Evolutionary conservation across 495 filamentous ascomycete species (phyloP), one percentile per base, ranked within the genome.

Genomic region (Ascobolus immersus): DNA sequence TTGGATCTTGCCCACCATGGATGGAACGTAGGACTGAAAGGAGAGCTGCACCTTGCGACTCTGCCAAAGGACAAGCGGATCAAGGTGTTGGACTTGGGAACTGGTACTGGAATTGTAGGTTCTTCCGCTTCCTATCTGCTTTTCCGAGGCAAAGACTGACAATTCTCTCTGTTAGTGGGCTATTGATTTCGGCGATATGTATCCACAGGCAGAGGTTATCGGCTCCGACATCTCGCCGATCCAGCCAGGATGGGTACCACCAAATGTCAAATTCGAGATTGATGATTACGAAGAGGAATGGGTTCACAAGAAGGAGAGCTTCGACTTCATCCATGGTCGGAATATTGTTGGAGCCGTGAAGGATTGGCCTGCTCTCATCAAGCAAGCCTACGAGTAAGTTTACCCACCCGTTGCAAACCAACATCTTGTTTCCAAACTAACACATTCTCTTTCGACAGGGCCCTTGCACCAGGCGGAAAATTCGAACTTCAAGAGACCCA

Each of bases 221-320:
- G 72, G 71, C 27, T 67, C 60, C 6, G 70, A 73, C 39, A 56
- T 76, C 12, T 68, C 64, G 3, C 63, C 68, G 11, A 67, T 71
- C 14, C 70, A 74, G 41, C 69, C 69, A 20, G 54, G 44, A 9
- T n/a, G 45, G 36, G 47, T 14, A 41, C 46, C 4, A 25, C 33
- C 7, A 49, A 48, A 11, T 48, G 41, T 11, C n/a, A 25, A 25
- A 25, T 25, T 69, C 33, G 56, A 62, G 34, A 48, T 68, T 14
- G 61, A 67, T 35, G 64, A 66, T 39, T 44, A 53, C 22, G 53
- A 60, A 8, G 39, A 39, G 1, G 45, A 49, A 4, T 65, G 60
- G 61, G 52, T 51, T 26, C 62, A 56, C 41, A 34, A 48, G 0
- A 39, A 45, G 11, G 33, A 41, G 5, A 43, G 44, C 32, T 69